A percentile compares a stretch with the other conserved stretches of the same genome.
Evolutionary conservation across 495 filamentous ascomycete genomes (phyloP).

Genomic region (Lasiosphaeria hispida): DNA sequence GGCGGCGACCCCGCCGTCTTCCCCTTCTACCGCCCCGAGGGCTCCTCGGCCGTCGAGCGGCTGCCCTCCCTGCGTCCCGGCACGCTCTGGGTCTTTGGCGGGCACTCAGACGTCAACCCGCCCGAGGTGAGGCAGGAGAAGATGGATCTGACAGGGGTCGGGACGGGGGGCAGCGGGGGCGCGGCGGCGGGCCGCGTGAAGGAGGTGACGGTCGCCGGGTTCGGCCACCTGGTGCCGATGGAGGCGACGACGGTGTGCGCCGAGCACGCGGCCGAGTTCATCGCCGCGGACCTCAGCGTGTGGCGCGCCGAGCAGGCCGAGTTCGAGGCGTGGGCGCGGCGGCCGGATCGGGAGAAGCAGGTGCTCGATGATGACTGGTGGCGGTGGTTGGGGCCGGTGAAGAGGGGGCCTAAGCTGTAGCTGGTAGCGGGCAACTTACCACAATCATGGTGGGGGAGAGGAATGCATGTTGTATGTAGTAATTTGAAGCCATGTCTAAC

Average conservation of each 20-base stretch:
- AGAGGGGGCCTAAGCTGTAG: slow-evolving; percentile 1
- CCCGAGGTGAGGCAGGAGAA: slow-evolving; percentile 54
- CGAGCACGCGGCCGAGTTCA: slow-evolving; percentile 58
- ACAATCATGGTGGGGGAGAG: no score
- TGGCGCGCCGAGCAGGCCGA: slow-evolving; percentile 64
- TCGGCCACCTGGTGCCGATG: slow-evolving; percentile 83
- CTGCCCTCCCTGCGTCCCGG: slow-evolving; percentile 71
- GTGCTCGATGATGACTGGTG: slow-evolving; percentile 44
- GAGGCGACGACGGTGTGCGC: slow-evolving; percentile 68
- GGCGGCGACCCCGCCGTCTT: slow-evolving; percentile 20
- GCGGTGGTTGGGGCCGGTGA: slow-evolving; percentile 22
- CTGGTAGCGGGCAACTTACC: no score
- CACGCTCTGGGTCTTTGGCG: slow-evolving; percentile 81
- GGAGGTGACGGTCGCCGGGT: slow-evolving; percentile 60
- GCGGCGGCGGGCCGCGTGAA: slow-evolving; percentile 63
- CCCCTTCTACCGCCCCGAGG: slow-evolving; percentile 78
- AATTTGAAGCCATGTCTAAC: no score
- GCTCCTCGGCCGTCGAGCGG: slow-evolving; percentile 55
- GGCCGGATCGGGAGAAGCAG: slow-evolving; percentile 49
- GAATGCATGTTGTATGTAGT: no score
- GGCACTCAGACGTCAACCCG: slow-evolving; percentile 57
- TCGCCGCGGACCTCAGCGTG: slow-evolving; percentile 58
- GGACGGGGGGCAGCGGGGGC: slow-evolving; percentile 68
- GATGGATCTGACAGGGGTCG: slow-evolving; percentile 62
- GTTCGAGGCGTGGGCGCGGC: slow-evolving; percentile 55